Evolutionary conservation across 164 flowering plant genomes (phyloP), one percentile per base, ranked within the genome.

Genomic region (Chimonanthus salicifolius): DNA sequence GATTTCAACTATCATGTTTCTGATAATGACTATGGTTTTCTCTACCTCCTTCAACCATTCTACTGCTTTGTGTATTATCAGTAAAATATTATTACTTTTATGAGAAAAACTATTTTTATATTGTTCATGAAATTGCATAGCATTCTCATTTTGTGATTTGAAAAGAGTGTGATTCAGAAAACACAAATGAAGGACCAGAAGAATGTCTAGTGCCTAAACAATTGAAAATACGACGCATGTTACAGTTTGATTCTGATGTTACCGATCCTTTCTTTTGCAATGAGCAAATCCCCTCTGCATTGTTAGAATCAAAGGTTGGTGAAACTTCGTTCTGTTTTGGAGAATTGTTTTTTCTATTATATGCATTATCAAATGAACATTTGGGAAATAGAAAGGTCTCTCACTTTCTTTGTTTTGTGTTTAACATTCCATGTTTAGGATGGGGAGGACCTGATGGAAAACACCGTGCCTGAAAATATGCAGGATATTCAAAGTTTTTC

Each of bases 151-250:
- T 47, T 67, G 62, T 47, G 51, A 49, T 72, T 47, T 64, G 60
- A 64, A 74, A 77, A 68, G 13, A 63, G 21, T 71, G 69, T 49
- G 64, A 72, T 84, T 80, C 88, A 93, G 94, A 62, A 77, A 78
- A 75, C 33, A 43, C 67, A 62, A 75, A 62, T 78, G 89, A 90
- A 79, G 87, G 78, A 46, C 49, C 71, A 50, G 84, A 79, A 62
- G 86, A 75, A 49, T 69, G 47, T 63, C 82, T 77, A 60, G 89
- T 85, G 68, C 69, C 83, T 72, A 85, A 86, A 0, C 94, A 88
- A 80, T 80, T 77, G 9, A 94, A 94, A 82, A 84, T 97, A 78
- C 84, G 98, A n/a, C 82, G 97, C 60, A 87, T 84, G 90, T 85
- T 94, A 67, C 92, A 87, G 71, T 94, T 94, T 75, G 77, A 83